Conservation (phyloP, 2,329 filamentous ascomycete species). For the Pseudonectria buxi region DNA sequence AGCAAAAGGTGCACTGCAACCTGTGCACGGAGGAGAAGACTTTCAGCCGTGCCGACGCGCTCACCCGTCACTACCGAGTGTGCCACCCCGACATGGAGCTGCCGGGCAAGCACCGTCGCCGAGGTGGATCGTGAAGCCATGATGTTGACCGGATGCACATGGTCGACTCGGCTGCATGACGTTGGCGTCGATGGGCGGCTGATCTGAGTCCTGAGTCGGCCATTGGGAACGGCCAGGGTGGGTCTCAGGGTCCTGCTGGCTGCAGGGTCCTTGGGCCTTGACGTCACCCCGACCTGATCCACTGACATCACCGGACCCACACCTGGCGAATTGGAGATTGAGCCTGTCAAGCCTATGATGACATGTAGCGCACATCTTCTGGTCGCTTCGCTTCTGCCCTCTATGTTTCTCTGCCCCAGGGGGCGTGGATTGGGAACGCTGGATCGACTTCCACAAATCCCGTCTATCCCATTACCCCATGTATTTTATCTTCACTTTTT, state of each 20-base stretch:
- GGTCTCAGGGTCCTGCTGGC: slow-evolving; percentile 23
- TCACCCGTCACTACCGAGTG: slow-evolving; percentile 90
- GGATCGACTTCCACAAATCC: slow-evolving; percentile 8
- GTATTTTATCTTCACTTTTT: too few species aligned
- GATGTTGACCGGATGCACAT: too few species aligned
- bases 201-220: slow-evolving; percentile 9
- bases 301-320: slow-evolving; percentile 24
- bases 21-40: slow-evolving; percentile 95
- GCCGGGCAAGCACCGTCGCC: slow-evolving; percentile 53
- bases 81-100: slow-evolving; percentile 86
- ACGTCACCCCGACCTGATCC: slow-evolving; percentile 9
- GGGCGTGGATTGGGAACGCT: slow-evolving; percentile 8
- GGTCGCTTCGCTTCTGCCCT: too few species aligned
- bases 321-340: not conserved
- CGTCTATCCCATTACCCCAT: slow-evolving; percentile 3
- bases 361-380: slow-evolving; percentile 13
- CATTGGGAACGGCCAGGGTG: slow-evolving; percentile 12
- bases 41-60: slow-evolving; percentile 88
- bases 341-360: slow-evolving; percentile 16
- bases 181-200: slow-evolving; percentile 16
- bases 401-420: slow-evolving; percentile 6
- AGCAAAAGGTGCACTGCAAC: slow-evolving; percentile 90
- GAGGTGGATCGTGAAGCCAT: slow-evolving; percentile 16
- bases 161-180: too few species aligned
- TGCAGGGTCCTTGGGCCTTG: slow-evolving; percentile 18